These are phyloP conservation scores for Chrysophaeum taylorii DNA, from an alignment of 352 stramenopile genomes.

Conservation along the genomic window DNA sequence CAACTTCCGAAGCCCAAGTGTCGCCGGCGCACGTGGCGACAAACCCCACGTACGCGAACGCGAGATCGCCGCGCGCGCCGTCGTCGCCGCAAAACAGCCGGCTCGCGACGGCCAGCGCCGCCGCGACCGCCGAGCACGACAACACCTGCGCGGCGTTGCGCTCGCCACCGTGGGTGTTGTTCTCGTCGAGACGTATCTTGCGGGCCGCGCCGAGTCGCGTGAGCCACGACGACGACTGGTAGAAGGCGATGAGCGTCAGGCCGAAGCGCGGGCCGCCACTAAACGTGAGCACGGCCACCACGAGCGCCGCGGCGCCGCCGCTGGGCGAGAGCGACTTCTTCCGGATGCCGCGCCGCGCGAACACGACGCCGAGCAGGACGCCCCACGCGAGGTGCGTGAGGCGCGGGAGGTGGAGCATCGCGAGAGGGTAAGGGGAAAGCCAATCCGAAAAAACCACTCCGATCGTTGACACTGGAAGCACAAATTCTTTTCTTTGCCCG, in stretches of 20 bases:
- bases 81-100: too few species aligned
- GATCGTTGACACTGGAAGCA: too few species aligned
- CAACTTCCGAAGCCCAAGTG: slow-evolving; percentile 86
- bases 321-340: slow-evolving; percentile 20
- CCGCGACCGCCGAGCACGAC: slow-evolving; percentile 56
- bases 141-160: slow-evolving; percentile 59
- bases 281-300: slow-evolving; percentile 22
- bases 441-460: too few species aligned
- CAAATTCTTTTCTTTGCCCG: too few species aligned
- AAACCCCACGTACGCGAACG: slow-evolving; percentile 71
- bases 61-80: slow-evolving; percentile 34
- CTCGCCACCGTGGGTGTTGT: slow-evolving; percentile 57
- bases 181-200: slow-evolving; percentile 26
- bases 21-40: slow-evolving; percentile 82
- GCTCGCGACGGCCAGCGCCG: slow-evolving; percentile 51
- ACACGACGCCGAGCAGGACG: too few species aligned
- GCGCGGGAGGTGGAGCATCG: too few species aligned
- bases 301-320: slow-evolving; percentile 22
- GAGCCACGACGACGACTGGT: slow-evolving; percentile 66
- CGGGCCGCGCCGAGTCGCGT: slow-evolving; percentile 46
- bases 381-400: too few species aligned
- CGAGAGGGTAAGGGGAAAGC: too few species aligned
- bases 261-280: slow-evolving; percentile 27
- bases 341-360: slow-evolving; percentile 16
- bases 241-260: slow-evolving; percentile 62